A percentile compares a stretch with the other conserved stretches of the same genome.
Evolutionary conservation across 2,329 filamentous ascomycete species (phyloP).

Genomic region (Stemphylium beticola): DNA sequence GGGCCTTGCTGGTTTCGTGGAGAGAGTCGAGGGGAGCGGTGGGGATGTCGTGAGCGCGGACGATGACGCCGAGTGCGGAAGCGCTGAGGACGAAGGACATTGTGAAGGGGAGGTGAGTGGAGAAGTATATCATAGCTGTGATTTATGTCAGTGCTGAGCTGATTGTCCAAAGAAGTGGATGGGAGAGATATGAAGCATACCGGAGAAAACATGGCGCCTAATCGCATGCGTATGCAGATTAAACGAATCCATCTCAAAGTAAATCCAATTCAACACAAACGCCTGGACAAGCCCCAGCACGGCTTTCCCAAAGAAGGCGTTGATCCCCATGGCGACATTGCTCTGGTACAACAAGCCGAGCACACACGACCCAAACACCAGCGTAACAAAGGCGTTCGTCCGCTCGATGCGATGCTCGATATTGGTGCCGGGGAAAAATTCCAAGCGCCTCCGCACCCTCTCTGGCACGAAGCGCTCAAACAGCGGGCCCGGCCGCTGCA

Average conservation of each 20-base stretch:
- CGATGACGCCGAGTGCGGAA: conserved; percentile 64
- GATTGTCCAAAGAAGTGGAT: no score
- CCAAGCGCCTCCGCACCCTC: conserved; percentile 53
- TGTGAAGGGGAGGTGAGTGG: conserved; percentile 66
- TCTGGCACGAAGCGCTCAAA: conserved; percentile 6
- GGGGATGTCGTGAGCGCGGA: conserved; percentile 62
- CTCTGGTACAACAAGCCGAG: conserved; percentile 67
- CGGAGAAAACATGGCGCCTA: conserved; percentile 55
- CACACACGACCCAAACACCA: conserved; percentile 70
- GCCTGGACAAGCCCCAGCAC: conserved; percentile 64
- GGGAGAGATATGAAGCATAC: conserved; percentile 35
- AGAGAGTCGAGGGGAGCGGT: conserved; percentile 57
- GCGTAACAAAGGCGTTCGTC: conserved; percentile 68
- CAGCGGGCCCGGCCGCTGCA: conserved; percentile 38
- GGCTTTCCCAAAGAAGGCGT: conserved; percentile 68
- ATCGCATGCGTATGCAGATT: conserved; percentile 68
- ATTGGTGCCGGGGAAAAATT: conserved; percentile 67
- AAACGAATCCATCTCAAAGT: conserved; percentile 66
- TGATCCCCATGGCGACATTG: conserved; percentile 58
- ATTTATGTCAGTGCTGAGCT: no score
- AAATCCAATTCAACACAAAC: conserved; percentile 67
- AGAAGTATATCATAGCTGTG: conserved; percentile 61
- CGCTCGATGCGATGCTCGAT: conserved; percentile 71
- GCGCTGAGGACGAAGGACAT: conserved; percentile 68
- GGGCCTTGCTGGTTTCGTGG: conserved; percentile 57